Evolutionary conservation across 148 eudicot species (phyloP), one percentile per base, ranked within the genome.

Genomic region (Diospyros lotus): DNA sequence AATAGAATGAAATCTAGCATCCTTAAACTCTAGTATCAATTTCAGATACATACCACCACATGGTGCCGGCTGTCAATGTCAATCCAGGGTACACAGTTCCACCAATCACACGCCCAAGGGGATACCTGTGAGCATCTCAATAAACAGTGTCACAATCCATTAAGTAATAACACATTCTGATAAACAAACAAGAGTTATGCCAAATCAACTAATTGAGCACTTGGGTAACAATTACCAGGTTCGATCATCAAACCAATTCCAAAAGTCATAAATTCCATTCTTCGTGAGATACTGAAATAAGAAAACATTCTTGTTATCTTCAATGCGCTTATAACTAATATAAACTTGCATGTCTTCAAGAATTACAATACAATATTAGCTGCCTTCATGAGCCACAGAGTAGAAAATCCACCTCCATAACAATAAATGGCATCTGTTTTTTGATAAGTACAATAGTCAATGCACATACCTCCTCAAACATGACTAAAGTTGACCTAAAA

Each of bases 171-270:
- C 8, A 2, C 18, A 72, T 66, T 42, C 10, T 45, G 67, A 5
- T 11, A 65, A 54, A 48, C 48, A 67, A 39, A 68, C 74, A 73
- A 43, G 15, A 13, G 14, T 58, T 45, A 5, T 17, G 1, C 44
- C 5, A 41, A 41, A 68, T 12, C 18, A 74, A 59, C 69, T 38
- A 10, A 62, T 61, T 14, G 6, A 54, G 17, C 55, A 39, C 14
- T 53, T 73, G 60, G 46, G 63, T 61, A 81, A 56, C 45, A 65
- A 78, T 85, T 95, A 95, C 98, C 98, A 95, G 78, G 98, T 95
- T 71, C 98, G 86, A 78, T 95, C 98, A 73, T 95, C 98, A 84
- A 95, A 95, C 96, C 97, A 95, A 77, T 95, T 95, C 98, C 98
- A 95, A 68, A 95, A 95, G 84, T 92, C 98, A 71, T 92, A 92